phyloP scores from a whole-genome alignment of 495 filamentous ascomycete species.

The Lasiosphaeria ovina region DNA sequence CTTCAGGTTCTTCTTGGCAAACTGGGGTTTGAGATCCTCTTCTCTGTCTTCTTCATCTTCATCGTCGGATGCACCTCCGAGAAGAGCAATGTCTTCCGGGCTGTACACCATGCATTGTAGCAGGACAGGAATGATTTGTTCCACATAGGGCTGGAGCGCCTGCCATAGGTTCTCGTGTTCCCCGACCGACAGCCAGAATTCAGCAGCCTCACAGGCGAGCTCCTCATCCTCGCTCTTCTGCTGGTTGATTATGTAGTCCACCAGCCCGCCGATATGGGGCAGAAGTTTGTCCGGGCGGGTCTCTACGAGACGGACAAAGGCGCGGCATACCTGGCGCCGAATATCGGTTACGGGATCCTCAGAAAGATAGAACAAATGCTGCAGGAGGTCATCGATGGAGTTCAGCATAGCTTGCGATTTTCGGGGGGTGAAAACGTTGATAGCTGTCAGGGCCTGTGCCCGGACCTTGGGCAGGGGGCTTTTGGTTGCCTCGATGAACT shows the following conservation, averaged over 20 bases:
- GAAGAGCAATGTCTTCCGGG: conserved; percentile 82
- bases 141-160: conserved; percentile 70
- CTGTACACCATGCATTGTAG: conserved; percentile 96
- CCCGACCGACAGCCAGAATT: conserved; percentile 94
- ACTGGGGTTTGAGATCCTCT: conserved; percentile 90
- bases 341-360: conserved; percentile 74
- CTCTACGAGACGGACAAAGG: conserved; percentile 90
- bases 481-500: conserved; percentile 81
- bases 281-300: conserved; percentile 84
- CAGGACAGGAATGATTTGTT: conserved; percentile 84
- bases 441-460: conserved; percentile 70
- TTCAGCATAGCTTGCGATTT: conserved; percentile 73
- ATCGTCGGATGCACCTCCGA: conserved; percentile 82
- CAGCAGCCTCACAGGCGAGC: conserved; percentile 88
- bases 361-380: conserved; percentile 76
- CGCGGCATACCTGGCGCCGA: conserved; percentile 84
- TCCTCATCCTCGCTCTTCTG: conserved; percentile 89
- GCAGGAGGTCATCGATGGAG: conserved; percentile 75
- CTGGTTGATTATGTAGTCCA: conserved; percentile 89
- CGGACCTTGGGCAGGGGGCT: conserved; percentile 72
- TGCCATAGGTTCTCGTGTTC: conserved; percentile 78
- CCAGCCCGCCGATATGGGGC: conserved; percentile 83
- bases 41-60: conserved; percentile 87
- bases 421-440: conserved; percentile 88
- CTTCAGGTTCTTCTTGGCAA: conserved; percentile 67